A percentile compares a stretch with the other conserved stretches of the same genome.
phyloP scores from a whole-genome alignment of 148 eudicot genomes.

The Rhododendron griersonianum region DNA sequence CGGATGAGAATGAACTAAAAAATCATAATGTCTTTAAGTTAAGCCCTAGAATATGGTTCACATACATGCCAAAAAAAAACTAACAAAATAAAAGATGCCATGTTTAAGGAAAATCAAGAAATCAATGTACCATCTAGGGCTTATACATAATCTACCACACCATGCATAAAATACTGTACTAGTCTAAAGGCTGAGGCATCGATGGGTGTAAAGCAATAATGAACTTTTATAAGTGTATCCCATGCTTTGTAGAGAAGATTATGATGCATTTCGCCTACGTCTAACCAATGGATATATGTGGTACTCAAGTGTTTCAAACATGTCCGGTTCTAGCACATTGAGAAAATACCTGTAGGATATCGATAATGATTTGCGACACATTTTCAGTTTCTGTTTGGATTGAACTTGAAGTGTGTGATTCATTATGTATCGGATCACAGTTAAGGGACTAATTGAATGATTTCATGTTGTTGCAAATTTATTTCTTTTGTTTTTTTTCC shows the following conservation, averaged over 20 bases:
- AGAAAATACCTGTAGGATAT: neutral
- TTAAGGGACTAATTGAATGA: neutral
- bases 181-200: neutral
- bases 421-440: neutral
- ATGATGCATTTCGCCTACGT: neutral
- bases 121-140: neutral
- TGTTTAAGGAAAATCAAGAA: neutral
- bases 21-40: neutral
- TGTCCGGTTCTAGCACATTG: neutral
- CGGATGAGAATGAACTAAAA: neutral
- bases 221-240: neutral
- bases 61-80: neutral
- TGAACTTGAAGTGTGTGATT: conserved; percentile 1
- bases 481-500: neutral
- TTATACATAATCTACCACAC: neutral
- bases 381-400: neutral
- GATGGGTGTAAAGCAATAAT: neutral
- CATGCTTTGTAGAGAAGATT: too few relatives aligned
- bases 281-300: neutral
- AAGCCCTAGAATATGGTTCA: neutral
- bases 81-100: neutral
- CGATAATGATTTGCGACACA: neutral
- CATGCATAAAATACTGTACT: too few relatives aligned
- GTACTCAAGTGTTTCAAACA: neutral
- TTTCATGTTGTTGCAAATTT: neutral